Evolutionary conservation across 768 basidiomycete genomes (phyloP), one percentile per base, ranked within the genome.

Genomic region (Auricularia sp.): DNA sequence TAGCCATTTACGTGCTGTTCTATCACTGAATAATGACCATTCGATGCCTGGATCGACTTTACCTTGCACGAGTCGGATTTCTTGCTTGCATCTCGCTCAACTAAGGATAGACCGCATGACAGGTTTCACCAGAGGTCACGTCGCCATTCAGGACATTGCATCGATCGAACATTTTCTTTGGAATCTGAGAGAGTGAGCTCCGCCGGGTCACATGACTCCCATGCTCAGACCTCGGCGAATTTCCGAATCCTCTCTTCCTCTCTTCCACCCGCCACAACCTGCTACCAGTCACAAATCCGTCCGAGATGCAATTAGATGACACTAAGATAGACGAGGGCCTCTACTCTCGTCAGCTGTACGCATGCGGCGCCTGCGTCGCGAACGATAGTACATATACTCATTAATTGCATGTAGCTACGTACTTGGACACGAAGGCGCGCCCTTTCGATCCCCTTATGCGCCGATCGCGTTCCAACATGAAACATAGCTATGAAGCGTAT

Each of bases 401-500:
- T 24, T 29, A 14, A 21, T 59, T 14, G 24, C 56, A 51, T 51
- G 11, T 66, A 91, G 93, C 69, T 98, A 98, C 75, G 95, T 98
- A 8, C 85, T 98, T 34, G 95, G 95, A 35, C 94, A 98, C 75
- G 95, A 98, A 84, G 95, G 95, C 92, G 68, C 68, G 74, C 62
- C 64, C 54, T 63, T 11, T 35, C 3, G 62, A 35, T 59, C 44
- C 34, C 13, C 62, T 33, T 51, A 45, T 42, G 37, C n/a, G 33
- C 37, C 34, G 36, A 56, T 18, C 39, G 62, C 29, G 24, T 29
- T 56, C 68, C 75, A 62, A 77, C 63, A 29, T 37, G 10, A 21
- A 34, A n/a, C 56, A 34, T 59, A 98, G 96, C 96, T 58, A 98
- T 98, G 97, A 97, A 97, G 82, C 89, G 88, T 73, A 98, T 99